Evolutionary conservation across 164 flowering plant species (phyloP).

Genomic region (Magnolia changhungtana): DNA sequence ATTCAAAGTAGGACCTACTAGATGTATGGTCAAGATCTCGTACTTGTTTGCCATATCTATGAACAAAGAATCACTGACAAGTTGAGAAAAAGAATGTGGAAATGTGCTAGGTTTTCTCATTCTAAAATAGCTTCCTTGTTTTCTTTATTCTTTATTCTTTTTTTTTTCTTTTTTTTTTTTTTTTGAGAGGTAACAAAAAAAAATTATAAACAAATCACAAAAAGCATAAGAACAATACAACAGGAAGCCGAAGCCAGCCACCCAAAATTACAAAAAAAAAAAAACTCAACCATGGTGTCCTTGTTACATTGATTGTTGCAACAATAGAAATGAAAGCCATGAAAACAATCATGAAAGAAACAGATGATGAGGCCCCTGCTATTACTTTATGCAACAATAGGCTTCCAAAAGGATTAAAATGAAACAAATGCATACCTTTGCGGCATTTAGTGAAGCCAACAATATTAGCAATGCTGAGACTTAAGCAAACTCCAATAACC

Average conservation of each 20-base stretch:
- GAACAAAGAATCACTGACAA: too few relatives aligned
- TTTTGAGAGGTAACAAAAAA: too few relatives aligned
- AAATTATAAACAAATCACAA: neutral
- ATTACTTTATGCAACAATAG: neutral
- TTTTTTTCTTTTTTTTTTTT: too few relatives aligned
- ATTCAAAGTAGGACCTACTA: too few relatives aligned
- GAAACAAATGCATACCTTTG: conserved; percentile 54
- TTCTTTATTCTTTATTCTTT: too few relatives aligned
- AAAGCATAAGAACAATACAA: neutral
- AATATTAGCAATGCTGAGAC: conserved; percentile 87
- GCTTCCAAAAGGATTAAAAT: neutral
- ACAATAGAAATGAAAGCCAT: neutral
- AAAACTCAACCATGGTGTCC: neutral
- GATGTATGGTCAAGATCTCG: too few relatives aligned
- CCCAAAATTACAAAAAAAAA: too few relatives aligned
- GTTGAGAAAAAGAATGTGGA: too few relatives aligned
- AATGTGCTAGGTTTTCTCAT: too few relatives aligned
- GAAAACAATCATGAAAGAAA: neutral
- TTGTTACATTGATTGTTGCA: neutral
- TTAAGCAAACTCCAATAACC: conserved; percentile 86
- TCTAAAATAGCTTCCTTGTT: too few relatives aligned
- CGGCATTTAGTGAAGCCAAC: conserved; percentile 93
- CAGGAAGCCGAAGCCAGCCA: neutral
- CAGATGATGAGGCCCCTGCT: neutral
- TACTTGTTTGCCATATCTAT: too few relatives aligned